Evolutionary conservation across 257 asterid species (phyloP), one percentile per base, ranked within the genome.

Genomic region (Prunella vulgaris): DNA sequence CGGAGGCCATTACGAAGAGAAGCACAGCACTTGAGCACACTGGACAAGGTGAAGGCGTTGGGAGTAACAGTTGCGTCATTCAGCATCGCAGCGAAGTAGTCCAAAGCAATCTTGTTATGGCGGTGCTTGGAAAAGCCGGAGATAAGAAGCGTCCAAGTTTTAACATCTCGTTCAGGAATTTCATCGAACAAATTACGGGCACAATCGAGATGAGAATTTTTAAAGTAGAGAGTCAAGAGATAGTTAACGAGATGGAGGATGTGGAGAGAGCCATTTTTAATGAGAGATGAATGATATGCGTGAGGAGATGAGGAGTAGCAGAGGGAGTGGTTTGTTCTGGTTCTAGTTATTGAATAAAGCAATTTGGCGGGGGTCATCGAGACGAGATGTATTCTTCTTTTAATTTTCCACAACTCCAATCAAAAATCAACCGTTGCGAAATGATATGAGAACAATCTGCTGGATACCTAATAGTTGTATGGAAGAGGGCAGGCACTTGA

Each of bases 111-210:
- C 74, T 70, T 10, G 64, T 79, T 68, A 63, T 18, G 70, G 58
- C 92, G 87, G 56, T 24, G 52, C 75, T 82, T 73, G 25, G 83
- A 75, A 22, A 86, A 80, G 14, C 90, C 89, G 10, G 96, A 86
- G 18, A 90, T 78, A 60, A 90, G 80, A 49, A 81, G 64, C 21
- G 97, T 90, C 97, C 97, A 90, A 3, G 92, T 83, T 46, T 80
- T 76, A 58, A 88, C 94, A 82, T 90, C 89, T 77, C 83, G 81
- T 24, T 76, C 25, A 52, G 86, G 81, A 77, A 88, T 82, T 88
- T 88, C 96, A 12, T 82, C 92, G 74, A 90, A 90, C 89, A 90
- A 68, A 40, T 83, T 88, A 72, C 76, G 64, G 27, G 92, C 97
- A 62, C 54, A 2, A 0, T 17, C 56, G 0, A 64, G 66, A 42